A percentile compares a stretch with the other conserved stretches of the same genome.
Conservation (phyloP, 345 rosid genomes). For the Rubroshorea leprosula region DNA sequence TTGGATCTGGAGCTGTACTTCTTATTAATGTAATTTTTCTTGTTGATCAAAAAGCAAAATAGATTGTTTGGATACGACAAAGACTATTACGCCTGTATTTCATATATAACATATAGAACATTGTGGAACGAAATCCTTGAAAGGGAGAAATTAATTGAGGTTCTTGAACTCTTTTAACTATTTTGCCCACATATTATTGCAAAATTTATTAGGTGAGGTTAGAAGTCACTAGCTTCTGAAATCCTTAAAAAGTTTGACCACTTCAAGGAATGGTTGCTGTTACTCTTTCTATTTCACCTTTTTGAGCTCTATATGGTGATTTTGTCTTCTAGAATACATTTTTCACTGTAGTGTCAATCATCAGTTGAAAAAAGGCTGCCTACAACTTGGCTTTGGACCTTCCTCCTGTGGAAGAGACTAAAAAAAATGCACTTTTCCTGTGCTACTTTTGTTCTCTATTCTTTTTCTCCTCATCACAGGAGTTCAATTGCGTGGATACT, state of each 20-base stretch:
- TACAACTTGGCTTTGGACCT: neutral
- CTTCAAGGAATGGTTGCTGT: neutral
- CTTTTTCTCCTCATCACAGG: neutral
- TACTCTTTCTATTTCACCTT: neutral
- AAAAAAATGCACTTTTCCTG: neutral
- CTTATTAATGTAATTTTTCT: too few species aligned
- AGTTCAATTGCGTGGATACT: too few species aligned
- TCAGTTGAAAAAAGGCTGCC: neutral
- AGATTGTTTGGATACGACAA: too few species aligned
- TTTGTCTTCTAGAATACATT: neutral
- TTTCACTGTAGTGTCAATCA: neutral
- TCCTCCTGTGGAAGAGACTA: neutral
- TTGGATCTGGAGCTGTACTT: too few species aligned
- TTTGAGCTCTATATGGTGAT: neutral
- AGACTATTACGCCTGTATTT: too few species aligned
- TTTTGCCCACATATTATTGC: neutral
- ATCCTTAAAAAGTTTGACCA: neutral
- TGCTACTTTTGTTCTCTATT: neutral
- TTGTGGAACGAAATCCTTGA: too few species aligned
- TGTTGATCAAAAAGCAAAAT: too few species aligned
- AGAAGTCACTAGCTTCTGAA: neutral
- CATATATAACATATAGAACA: too few species aligned
- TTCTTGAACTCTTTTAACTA: too few species aligned
- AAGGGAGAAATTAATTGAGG: neutral
- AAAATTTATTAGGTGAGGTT: neutral